A percentile compares a stretch with the other conserved stretches of the same genome.
Conservation (phyloP, 257 asterid species). For the Fraxinus excelsior region DNA sequence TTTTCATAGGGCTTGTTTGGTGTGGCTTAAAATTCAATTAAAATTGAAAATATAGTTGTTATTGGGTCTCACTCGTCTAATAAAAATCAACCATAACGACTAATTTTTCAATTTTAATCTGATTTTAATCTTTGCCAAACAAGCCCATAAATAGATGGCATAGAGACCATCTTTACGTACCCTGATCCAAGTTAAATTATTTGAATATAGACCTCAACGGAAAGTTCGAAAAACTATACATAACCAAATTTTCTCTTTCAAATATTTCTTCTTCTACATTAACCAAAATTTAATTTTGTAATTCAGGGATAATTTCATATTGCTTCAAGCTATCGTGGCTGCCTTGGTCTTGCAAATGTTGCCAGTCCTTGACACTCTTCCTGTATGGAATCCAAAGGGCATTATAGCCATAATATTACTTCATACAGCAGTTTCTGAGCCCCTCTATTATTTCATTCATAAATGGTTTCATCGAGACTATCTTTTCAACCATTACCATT, state of each 20-base stretch:
- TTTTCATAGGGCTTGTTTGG: too few species aligned
- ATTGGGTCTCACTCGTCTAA: too few species aligned
- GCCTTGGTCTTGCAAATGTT: conserved; percentile 44
- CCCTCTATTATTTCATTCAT: conserved; percentile 69
- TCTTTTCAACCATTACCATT: conserved; percentile 65
- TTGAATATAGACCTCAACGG: too few species aligned
- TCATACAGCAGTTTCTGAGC: conserved; percentile 73
- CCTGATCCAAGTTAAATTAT: background rate
- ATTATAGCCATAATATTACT: conserved; percentile 45
- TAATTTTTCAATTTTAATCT: too few species aligned
- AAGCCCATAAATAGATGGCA: too few species aligned
- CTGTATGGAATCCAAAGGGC: conserved; percentile 64
- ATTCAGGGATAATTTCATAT: conserved; percentile 81
- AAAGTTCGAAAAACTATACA: too few species aligned
- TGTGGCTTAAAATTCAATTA: too few species aligned
- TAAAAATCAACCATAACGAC: too few species aligned
- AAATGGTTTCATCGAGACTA: conserved; percentile 63
- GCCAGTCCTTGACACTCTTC: conserved; percentile 38
- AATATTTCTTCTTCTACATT: background rate
- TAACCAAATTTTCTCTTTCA: background rate
- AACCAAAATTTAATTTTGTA: background rate
- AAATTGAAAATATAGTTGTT: too few species aligned
- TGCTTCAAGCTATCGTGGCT: conserved; percentile 69
- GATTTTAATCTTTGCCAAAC: too few species aligned
- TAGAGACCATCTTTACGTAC: too few species aligned